Base-by-base conservation (phyloP, 2,329 filamentous ascomycete species). In the Sphaerulina populicola region DNA sequence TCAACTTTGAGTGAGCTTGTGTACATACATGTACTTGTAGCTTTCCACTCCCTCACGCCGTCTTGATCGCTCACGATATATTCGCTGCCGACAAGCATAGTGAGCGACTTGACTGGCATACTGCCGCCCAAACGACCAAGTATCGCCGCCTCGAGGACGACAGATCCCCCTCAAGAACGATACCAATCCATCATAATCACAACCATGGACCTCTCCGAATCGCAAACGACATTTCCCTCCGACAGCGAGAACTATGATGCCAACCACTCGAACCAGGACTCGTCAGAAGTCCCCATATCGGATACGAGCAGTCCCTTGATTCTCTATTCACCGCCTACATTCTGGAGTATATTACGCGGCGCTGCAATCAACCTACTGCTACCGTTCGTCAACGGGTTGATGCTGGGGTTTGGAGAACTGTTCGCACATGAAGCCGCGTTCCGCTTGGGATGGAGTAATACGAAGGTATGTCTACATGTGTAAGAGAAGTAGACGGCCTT, bases 381-480 rank as follows among this genome's bases (percentile, higher is more conserved):
- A 15, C 93, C 93, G 0, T 98, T 98, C 64, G 81, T 98, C 65
- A 98, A 98, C 72, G 93, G 93, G 42, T 80, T 98, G 76, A 98
- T 98, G 93, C 73, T 98, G 64, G 93, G 93, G 2, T 96, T 98
- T 65, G 93, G 93, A 60, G 93, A 98, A 73, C 73, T 98, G 46
- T 91, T 98, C 69, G 93, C 93, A 49, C 93, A 98, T 66, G 93
- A 98, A 73, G 85, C 88, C 45, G 93, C 93, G 1, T 98, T 91
- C 66, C 77, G 91, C 64, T 74, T 97, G 61, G 93, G 93, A 54
- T 98, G 93, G 93, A 83, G 86, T 57, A 85, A 85, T 49, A 97
- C 93, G 54, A 94, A 93, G 81, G 93, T 96, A 77, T 42, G 79
- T 59, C 29, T 27, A 42, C 18, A 43, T 6, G 14, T 27, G 35